Percentiles rank a stretch among this genome's conserved stretches.
These are phyloP conservation scores for Leccinum pachyderme DNA, from an alignment of 1,284 basidiomycete species.

Conservation along the genomic window DNA sequence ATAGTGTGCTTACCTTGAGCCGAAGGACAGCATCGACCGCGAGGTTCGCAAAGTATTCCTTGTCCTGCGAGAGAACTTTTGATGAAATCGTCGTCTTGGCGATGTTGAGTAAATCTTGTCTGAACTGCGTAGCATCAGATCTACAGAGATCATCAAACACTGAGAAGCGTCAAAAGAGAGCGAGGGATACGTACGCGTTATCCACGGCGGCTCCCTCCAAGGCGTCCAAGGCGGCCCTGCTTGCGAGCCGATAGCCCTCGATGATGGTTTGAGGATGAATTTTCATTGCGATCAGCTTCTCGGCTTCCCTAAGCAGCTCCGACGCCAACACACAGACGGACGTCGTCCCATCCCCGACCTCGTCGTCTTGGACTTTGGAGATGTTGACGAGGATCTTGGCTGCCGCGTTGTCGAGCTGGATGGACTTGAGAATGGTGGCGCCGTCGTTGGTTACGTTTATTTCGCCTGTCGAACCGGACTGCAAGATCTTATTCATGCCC, in stretches of 20 bases:
- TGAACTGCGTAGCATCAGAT: constrained; percentile 73
- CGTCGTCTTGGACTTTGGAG: constrained; percentile 99
- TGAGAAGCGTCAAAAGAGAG: not conserved
- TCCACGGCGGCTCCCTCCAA: constrained; percentile 83
- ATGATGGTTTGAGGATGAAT: constrained; percentile 99
- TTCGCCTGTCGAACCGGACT: constrained; percentile 88
- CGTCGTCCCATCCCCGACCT: constrained; percentile 98
- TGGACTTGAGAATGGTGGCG: constrained; percentile 96
- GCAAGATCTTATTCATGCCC: constrained; percentile 95
- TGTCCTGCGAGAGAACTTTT: constrained; percentile 96
- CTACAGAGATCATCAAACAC: constrained; percentile 36
- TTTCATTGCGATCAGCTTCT: constrained; percentile 89
- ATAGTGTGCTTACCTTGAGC: constrained; percentile 61
- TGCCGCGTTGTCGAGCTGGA: constrained; percentile 97
- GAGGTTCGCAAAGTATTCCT: constrained; percentile 98
- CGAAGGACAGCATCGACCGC: constrained; percentile 97
- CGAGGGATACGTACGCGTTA: constrained; percentile 63
- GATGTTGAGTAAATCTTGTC: constrained; percentile 93
- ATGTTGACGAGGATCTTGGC: constrained; percentile 99
- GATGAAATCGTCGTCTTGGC: constrained; percentile 94
- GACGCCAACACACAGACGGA: constrained; percentile 92
- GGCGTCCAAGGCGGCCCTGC: constrained; percentile 80
- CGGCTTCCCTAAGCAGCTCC: constrained; percentile 92
- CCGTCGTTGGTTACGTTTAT: constrained; percentile 99
- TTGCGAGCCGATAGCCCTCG: constrained; percentile 97